Evolutionary conservation across 805 yeast genomes (phyloP).

Genomic region (Barnettozyma salicaria): DNA sequence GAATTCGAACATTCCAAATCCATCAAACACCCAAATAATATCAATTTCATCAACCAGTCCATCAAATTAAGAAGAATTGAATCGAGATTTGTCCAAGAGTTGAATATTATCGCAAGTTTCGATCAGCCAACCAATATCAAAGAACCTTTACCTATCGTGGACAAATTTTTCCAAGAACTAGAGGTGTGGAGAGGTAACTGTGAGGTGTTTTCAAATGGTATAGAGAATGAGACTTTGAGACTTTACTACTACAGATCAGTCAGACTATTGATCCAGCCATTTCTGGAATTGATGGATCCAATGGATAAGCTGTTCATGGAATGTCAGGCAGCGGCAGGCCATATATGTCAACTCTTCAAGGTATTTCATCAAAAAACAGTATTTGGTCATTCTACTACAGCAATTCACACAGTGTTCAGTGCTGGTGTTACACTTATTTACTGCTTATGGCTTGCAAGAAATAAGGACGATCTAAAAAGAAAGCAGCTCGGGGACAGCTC

Average conservation of each 20-base stretch:
- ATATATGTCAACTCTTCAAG: conserved; percentile 57
- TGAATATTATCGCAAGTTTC: conserved; percentile 33
- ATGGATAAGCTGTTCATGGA: conserved; percentile 54
- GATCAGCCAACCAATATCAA: conserved; percentile 15
- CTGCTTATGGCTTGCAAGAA: conserved; percentile 61
- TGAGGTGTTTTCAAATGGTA: conserved; percentile 39
- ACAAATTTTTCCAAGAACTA: conserved; percentile 44
- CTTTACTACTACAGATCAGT: conserved; percentile 56
- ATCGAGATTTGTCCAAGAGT: conserved; percentile 49
- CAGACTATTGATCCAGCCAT: conserved; percentile 57
- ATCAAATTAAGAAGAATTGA: conserved; percentile 53
- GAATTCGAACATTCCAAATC: conserved; percentile 38
- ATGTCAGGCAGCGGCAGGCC: conserved; percentile 70
- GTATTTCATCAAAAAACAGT: conserved; percentile 58
- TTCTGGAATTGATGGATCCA: conserved; percentile 54
- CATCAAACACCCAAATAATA: conserved; percentile 17
- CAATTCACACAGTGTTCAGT: conserved; percentile 60
- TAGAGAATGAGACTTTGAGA: conserved; percentile 54
- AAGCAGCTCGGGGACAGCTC: conserved; percentile 49
- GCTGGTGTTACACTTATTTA: conserved; percentile 65
- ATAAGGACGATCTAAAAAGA: conserved; percentile 52
- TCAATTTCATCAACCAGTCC: conserved; percentile 47
- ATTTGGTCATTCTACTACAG: conserved; percentile 57
- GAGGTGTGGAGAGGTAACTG: conserved; percentile 55
- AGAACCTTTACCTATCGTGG: conserved; percentile 45